Conservation (phyloP, 2,329 filamentous ascomycete genomes). For the Zalaria obscura region DNA sequence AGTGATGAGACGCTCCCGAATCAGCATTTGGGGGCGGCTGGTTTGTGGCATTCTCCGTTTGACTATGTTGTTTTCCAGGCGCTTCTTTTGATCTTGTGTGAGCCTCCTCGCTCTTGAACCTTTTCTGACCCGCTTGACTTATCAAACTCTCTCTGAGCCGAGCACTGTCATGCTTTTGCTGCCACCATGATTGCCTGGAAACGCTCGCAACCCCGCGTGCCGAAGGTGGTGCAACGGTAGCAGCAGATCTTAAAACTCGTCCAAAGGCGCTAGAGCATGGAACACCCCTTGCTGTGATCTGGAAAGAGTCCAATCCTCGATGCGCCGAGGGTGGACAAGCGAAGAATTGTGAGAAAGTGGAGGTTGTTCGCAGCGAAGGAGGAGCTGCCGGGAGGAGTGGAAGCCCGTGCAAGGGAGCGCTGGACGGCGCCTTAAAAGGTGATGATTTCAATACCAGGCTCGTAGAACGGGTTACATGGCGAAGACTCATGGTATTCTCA, state of each 20-base stretch:
- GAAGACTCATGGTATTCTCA: background rate
- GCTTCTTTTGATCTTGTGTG: background rate
- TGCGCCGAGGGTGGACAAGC: no score
- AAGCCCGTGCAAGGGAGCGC: background rate
- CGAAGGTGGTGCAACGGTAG: no score
- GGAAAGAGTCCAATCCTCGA: no score
- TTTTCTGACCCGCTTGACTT: background rate
- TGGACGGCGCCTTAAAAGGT: background rate
- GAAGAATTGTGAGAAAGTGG: no score
- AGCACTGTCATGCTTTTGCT: no score
- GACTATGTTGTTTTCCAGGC: background rate
- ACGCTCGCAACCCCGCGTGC: no score
- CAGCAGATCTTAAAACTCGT: no score
- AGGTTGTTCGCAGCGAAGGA: background rate
- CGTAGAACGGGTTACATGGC: background rate
- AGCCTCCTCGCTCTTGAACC: background rate
- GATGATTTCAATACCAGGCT: background rate
- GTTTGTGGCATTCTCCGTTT: background rate
- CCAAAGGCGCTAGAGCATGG: no score
- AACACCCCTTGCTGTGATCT: no score
- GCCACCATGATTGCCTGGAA: no score
- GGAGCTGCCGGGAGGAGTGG: background rate
- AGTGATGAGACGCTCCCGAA: constrained; percentile 1
- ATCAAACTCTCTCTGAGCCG: no score
- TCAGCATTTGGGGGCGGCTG: background rate